These are phyloP conservation scores for Xylaria multiplex DNA, from an alignment of 2,329 filamentous ascomycete species.

Conservation along the genomic window DNA sequence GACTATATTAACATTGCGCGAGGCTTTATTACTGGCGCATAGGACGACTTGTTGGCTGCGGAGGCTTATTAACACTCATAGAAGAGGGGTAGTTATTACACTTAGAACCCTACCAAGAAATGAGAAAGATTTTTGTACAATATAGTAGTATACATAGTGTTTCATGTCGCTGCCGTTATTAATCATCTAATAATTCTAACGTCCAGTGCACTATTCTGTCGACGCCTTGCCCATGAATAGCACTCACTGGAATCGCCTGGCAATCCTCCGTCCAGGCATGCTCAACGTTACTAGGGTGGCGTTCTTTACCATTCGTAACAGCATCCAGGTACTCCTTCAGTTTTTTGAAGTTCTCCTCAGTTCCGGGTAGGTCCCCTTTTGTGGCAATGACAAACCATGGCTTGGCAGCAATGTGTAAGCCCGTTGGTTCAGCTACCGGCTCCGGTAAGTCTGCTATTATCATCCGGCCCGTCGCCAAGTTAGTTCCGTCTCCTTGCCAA, in stretches of 20 bases:
- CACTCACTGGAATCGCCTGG: conserved; percentile 84
- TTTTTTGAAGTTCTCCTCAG: conserved; percentile 77
- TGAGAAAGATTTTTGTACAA: neutral
- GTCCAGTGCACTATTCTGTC: conserved; percentile 78
- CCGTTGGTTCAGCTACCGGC: conserved; percentile 43
- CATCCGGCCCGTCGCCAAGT: conserved; percentile 36
- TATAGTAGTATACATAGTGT: conserved; percentile 7
- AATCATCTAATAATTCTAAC: conserved; percentile 71
- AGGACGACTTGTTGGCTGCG: neutral
- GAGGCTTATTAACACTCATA: neutral
- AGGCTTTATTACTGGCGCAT: conserved; percentile 4
- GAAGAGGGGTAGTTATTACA: conserved; percentile 10
- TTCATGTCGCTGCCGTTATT: conserved; percentile 12
- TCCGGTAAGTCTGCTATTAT: conserved; percentile 45
- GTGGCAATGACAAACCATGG: conserved; percentile 97
- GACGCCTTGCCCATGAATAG: conserved; percentile 86
- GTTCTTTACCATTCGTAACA: conserved; percentile 69
- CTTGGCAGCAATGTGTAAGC: conserved; percentile 86
- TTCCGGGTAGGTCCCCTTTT: conserved; percentile 85
- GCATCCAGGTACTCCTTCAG: conserved; percentile 76
- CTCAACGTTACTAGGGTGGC: conserved; percentile 77
- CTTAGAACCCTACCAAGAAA: neutral
- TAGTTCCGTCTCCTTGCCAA: conserved; percentile 66
- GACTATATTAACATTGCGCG: neutral
- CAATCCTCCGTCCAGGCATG: conserved; percentile 69